Percentiles rank a stretch among this genome's conserved stretches.
phyloP scores from a whole-genome alignment of 768 basidiomycete species.

The Lactarius quietus region DNA sequence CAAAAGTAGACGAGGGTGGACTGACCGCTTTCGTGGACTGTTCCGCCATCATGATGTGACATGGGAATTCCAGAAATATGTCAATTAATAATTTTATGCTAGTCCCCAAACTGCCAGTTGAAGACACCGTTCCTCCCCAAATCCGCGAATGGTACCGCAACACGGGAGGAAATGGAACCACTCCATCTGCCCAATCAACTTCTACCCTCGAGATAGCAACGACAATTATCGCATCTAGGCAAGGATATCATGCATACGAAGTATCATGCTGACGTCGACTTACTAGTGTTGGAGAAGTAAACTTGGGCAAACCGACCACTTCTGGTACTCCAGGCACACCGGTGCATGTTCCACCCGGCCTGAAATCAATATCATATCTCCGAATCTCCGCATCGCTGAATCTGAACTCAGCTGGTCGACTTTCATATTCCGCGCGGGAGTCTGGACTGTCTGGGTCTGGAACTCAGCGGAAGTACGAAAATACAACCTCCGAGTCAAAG shows the following conservation, averaged over 20 bases:
- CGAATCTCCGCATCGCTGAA: background rate
- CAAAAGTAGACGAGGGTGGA: background rate
- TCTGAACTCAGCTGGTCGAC: background rate
- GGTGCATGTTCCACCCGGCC: background rate
- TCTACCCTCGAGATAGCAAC: background rate
- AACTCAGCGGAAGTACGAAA: background rate
- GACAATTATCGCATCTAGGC: no score
- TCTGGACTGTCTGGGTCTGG: background rate
- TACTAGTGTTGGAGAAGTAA: no score
- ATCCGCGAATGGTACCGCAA: background rate
- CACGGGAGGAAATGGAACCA: background rate
- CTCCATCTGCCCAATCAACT: background rate
- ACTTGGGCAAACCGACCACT: background rate
- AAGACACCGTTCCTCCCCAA: background rate
- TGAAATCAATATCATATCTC: background rate
- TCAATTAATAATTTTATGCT: background rate
- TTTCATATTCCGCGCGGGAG: background rate
- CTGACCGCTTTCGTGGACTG: background rate
- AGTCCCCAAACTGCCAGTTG: background rate
- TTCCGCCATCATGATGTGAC: constrained; percentile 1
- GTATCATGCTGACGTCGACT: no score
- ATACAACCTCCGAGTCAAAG: background rate
- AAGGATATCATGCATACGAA: no score
- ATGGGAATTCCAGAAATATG: background rate
- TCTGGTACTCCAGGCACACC: background rate